Percentiles rank a stretch among this genome's conserved stretches.
Conservation (phyloP, 805 yeast genomes). For the Ogataea populi-albae region DNA sequence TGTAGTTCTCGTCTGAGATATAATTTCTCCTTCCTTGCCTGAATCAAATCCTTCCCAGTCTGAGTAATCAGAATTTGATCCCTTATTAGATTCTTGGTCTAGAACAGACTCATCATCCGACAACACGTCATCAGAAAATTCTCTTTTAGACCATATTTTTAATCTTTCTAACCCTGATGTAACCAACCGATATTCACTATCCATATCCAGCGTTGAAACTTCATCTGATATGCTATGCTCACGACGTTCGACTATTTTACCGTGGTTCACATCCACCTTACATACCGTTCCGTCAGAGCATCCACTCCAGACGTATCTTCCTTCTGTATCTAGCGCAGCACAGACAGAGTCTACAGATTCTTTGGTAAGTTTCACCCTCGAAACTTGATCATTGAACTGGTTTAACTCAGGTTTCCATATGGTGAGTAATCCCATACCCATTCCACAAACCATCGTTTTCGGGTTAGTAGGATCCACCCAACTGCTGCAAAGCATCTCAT, state of each 20-base stretch:
- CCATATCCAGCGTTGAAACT: slow-evolving; percentile 73
- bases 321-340: slow-evolving; percentile 52
- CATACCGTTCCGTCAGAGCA: slow-evolving; percentile 72
- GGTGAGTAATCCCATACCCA: slow-evolving; percentile 88
- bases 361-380: slow-evolving; percentile 65
- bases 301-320: slow-evolving; percentile 70
- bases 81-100: too few relatives aligned
- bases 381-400: slow-evolving; percentile 70
- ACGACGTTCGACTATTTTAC: slow-evolving; percentile 62
- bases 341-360: slow-evolving; percentile 67
- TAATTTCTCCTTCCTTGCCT: slow-evolving; percentile 7
- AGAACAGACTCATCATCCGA: slow-evolving; percentile 33
- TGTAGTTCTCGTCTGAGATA: background rate
- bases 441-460: slow-evolving; percentile 59
- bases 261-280: slow-evolving; percentile 61
- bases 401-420: slow-evolving; percentile 78
- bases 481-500: slow-evolving; percentile 77
- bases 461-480: slow-evolving; percentile 63
- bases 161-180: slow-evolving; percentile 82
- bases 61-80: slow-evolving; percentile 10
- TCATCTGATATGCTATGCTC: slow-evolving; percentile 72
- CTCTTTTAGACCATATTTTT: slow-evolving; percentile 63
- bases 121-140: slow-evolving; percentile 19
- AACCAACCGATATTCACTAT: slow-evolving; percentile 72
- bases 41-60: slow-evolving; percentile 10